A percentile compares a stretch with the other conserved stretches of the same genome.
phyloP scores from a whole-genome alignment of 164 flowering plant genomes.

The Stephania cephalantha region DNA sequence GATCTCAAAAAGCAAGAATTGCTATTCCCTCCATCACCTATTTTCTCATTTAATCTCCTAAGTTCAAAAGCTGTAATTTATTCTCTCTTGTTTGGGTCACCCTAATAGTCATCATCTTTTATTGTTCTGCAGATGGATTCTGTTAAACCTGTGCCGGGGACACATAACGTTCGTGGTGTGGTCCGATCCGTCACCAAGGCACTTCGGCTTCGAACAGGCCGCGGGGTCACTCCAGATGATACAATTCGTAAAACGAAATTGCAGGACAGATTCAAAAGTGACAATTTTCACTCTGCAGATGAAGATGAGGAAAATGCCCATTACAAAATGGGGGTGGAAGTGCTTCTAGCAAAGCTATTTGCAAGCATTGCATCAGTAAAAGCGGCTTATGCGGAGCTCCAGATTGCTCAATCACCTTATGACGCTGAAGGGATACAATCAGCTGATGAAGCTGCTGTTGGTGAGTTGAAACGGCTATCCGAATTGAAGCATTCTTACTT shows the following conservation, averaged over 20 bases:
- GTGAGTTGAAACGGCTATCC: slow-evolving; percentile 52
- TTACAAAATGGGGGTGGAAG: slow-evolving; percentile 52
- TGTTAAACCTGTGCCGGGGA: slow-evolving; percentile 27
- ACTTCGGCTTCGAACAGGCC: slow-evolving; percentile 39
- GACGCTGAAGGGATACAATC: slow-evolving; percentile 50
- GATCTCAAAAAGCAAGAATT: slow-evolving; percentile 24
- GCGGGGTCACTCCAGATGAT: slow-evolving; percentile 47
- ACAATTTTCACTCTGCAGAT: neutral
- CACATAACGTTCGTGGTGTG: slow-evolving; percentile 31
- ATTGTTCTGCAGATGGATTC: slow-evolving; percentile 52
- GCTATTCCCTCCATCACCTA: slow-evolving; percentile 20
- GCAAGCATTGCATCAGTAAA: slow-evolving; percentile 68
- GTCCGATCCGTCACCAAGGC: slow-evolving; percentile 63
- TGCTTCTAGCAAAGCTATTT: slow-evolving; percentile 67
- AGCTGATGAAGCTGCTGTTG: slow-evolving; percentile 66
- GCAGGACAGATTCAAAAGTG: slow-evolving; percentile 20
- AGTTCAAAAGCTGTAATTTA: neutral
- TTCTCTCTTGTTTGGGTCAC: neutral
- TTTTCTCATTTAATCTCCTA: neutral
- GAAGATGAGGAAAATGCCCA: slow-evolving; percentile 22
- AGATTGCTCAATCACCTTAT: slow-evolving; percentile 79
- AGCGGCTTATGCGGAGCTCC: slow-evolving; percentile 94
- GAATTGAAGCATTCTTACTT: slow-evolving; percentile 60
- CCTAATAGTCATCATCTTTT: neutral
- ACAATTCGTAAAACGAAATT: slow-evolving; percentile 30